phyloP scores from a whole-genome alignment of 2,329 filamentous ascomycete genomes.

The Colletotrichum sp. region DNA sequence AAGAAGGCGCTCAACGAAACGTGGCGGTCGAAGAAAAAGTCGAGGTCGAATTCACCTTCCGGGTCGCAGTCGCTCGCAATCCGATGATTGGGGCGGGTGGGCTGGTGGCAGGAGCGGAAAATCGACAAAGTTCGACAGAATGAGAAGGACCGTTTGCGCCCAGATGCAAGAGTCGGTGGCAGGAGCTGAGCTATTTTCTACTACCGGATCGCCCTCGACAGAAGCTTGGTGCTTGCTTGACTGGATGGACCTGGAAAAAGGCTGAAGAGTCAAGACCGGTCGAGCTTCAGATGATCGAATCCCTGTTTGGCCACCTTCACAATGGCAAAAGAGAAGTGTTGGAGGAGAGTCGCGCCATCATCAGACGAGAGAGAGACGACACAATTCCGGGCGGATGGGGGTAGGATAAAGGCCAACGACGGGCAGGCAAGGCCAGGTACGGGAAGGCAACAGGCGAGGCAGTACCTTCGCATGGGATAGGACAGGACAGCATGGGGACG shows the following conservation, averaged over 20 bases:
- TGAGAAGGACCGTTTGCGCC: not conserved
- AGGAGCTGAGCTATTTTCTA: not conserved
- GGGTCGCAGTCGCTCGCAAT: not conserved
- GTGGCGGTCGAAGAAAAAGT: not conserved
- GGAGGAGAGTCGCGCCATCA: conserved; percentile 9
- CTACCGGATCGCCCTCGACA: not conserved
- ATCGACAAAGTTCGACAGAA: not conserved
- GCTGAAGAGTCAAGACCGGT: not conserved
- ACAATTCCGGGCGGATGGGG: not conserved
- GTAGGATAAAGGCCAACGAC: not conserved
- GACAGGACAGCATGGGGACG: not conserved
- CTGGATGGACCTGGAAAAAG: not conserved
- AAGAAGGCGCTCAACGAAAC: not conserved
- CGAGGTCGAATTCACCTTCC: not conserved
- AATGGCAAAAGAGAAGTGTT: not conserved
- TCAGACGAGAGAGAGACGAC: conserved; percentile 15
- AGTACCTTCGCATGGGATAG: not conserved
- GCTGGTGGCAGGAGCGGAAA: not conserved
- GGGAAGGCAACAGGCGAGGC: not conserved
- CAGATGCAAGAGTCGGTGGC: not conserved
- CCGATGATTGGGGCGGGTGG: not conserved
- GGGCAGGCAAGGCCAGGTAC: not conserved
- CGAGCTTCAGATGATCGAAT: conserved; percentile 1
- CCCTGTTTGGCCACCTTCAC: not conserved
- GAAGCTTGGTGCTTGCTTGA: not conserved